phyloP scores from a whole-genome alignment of 202 grass and related monocot species.

The Zoysia matrella region DNA sequence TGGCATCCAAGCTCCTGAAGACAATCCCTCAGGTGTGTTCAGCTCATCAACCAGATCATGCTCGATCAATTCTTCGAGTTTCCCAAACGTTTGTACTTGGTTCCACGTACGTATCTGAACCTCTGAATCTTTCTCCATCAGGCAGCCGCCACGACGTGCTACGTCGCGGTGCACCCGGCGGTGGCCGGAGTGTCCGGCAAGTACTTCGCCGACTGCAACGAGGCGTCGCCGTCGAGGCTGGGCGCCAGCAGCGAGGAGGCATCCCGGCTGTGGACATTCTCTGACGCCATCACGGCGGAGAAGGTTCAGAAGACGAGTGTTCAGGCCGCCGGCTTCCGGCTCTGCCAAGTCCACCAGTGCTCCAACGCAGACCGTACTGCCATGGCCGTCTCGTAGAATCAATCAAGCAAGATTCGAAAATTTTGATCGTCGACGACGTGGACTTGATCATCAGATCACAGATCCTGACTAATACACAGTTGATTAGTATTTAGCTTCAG shows the following conservation, averaged over 20 bases:
- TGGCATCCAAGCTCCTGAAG: conserved; percentile 92
- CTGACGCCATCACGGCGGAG: conserved; percentile 57
- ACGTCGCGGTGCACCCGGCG: conserved; percentile 73
- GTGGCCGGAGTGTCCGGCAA: conserved; percentile 72
- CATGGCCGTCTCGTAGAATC: conserved; percentile 49
- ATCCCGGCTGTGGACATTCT: conserved; percentile 73
- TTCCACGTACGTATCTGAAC: background rate
- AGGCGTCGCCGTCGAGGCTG: conserved; percentile 70
- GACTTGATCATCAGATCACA: background rate
- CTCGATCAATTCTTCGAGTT: background rate
- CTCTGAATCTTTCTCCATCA: conserved; percentile 22
- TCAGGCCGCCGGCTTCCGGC: conserved; percentile 24
- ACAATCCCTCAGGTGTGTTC: conserved; percentile 77
- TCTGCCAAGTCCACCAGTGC: conserved; percentile 50
- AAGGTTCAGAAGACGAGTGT: conserved; percentile 33
- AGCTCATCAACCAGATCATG: background rate
- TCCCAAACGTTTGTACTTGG: background rate
- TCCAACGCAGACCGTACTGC: conserved; percentile 27
- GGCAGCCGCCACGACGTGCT: conserved; percentile 92
- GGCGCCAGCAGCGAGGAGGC: conserved; percentile 67
- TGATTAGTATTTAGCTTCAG: conserved; percentile 13
- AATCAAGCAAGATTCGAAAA: background rate
- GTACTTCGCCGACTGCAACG: conserved; percentile 98
- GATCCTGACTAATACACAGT: background rate
- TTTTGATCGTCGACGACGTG: conserved; percentile 33